A percentile compares a stretch with the other conserved stretches of the same genome.
Evolutionary conservation across 2,329 filamentous ascomycete species (phyloP).

Genomic region (Dothistroma septosporum): DNA sequence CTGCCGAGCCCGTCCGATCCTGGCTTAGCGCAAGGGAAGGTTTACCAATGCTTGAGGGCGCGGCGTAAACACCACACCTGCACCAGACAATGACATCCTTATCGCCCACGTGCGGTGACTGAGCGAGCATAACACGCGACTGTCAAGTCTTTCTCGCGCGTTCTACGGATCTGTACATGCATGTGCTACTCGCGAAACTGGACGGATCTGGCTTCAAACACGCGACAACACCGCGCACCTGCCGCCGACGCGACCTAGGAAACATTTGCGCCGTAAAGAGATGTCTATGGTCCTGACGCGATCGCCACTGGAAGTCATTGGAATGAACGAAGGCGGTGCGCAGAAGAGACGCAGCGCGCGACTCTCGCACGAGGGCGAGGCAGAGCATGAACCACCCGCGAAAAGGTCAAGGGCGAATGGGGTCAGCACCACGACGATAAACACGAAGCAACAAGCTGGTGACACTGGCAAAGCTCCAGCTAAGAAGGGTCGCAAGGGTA

Average conservation of each 20-base stretch:
- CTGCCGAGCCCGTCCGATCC: background rate
- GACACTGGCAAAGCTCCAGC: constrained; percentile 32
- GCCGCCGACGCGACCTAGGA: constrained; percentile 1
- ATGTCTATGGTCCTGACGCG: constrained; percentile 39
- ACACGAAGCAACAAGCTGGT: constrained; percentile 32
- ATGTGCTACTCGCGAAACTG: background rate
- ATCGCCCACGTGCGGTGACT: background rate
- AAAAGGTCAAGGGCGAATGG: constrained; percentile 42
- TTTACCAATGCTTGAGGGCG: background rate
- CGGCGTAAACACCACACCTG: background rate
- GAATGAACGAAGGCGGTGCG: constrained; percentile 46
- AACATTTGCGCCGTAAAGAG: constrained; percentile 9
- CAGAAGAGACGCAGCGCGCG: constrained; percentile 47
- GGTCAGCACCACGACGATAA: constrained; percentile 34
- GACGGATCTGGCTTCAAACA: background rate
- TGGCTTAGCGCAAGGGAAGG: background rate
- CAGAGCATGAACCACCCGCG: constrained; percentile 41
- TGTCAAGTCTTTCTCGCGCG: background rate
- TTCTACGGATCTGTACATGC: background rate
- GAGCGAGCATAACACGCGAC: background rate
- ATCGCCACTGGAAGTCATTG: constrained; percentile 44
- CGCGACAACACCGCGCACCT: constrained; percentile 2
- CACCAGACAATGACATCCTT: background rate
- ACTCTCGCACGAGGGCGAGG: constrained; percentile 40
- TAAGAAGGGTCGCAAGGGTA: constrained; percentile 37